These are phyloP conservation scores for Adansonia grandidieri DNA, from an alignment of 441 rosid genomes.

Conservation along the genomic window DNA sequence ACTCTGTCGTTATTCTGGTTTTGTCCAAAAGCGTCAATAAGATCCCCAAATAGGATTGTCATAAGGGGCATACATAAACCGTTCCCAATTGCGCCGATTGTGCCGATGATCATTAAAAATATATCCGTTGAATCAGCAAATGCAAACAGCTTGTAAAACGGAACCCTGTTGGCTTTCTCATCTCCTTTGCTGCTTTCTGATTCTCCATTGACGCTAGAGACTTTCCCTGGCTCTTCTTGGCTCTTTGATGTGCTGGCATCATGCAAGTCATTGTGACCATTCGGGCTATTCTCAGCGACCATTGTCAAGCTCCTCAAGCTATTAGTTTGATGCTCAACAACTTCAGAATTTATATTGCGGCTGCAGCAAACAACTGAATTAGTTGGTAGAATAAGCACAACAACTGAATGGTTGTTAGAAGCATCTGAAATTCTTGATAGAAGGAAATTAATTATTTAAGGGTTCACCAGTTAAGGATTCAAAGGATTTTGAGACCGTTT, in stretches of 20 bases:
- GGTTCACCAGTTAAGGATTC: neutral
- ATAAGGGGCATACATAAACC: conserved; percentile 52
- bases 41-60: conserved; percentile 52
- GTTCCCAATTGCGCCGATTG: conserved; percentile 49
- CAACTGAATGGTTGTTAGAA: neutral
- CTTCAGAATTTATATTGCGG: conserved; percentile 2
- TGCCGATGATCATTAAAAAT: conserved; percentile 44
- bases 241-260: conserved; percentile 43
- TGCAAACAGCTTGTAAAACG: conserved; percentile 50
- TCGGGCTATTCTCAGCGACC: conserved; percentile 35
- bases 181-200: conserved; percentile 29
- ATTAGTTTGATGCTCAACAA: neutral
- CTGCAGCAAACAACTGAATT: neutral
- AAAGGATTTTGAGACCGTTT: neutral
- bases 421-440: neutral
- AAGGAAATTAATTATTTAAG: neutral
- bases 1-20: conserved; percentile 36
- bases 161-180: conserved; percentile 35
- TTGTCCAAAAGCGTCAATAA: conserved; percentile 47
- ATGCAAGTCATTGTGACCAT: conserved; percentile 21
- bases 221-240: conserved; percentile 30
- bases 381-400: neutral
- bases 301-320: conserved; percentile 19
- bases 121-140: conserved; percentile 49
- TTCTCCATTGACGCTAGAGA: conserved; percentile 29